Evolutionary conservation across 176 grass and related monocot genomes (phyloP), one percentile per base, ranked within the genome.

Genomic region (Triticum urartu): DNA sequence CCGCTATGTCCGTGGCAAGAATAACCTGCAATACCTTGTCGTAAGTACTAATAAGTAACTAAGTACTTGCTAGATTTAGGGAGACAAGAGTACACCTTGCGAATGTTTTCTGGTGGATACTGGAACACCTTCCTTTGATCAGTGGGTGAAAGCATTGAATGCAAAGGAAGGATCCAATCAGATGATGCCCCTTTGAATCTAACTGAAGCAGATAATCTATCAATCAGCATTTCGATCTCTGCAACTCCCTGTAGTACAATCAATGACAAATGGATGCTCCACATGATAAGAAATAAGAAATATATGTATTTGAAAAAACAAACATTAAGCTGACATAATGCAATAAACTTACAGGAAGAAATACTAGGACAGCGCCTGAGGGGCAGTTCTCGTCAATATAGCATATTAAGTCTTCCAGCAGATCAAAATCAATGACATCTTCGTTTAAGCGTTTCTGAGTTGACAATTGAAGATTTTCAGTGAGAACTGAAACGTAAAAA

Each of bases 1-100:
- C 96, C 65, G 96, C 96, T 88, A 98, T 94, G 92, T 98, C 96
- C 77, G 96, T 98, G 72, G 96, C 93, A 87, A 95, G 75, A 92
- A 98, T 98, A 84, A 98, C 88, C 96, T 95, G 90, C 72, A 94
- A 87, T 14, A 89, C 13, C 82, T 64, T 80, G 83, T 43, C 67
- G 64, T 85, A 85, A 86, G 70, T 61, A 83, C 33, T 40, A 81
- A 18, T 18, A 33, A 38, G 26, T 75, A 83, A 68, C 54, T 36
- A 82, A 64, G 62, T 72, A 43, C 73, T 14, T 36, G 15, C 22
- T 60, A 77, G 34, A 33, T 85, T 35, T 80, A 64, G 38, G 25
- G 50, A 58, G 68, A 28, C 50, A 42, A 42, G 24, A 78, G 60
- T 30, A 79, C 84, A 95, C 96, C 96, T 98, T 98, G 9, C 96